Conservation (phyloP, 768 basidiomycete genomes). For the Leucocoprinus leucothites region DNA sequence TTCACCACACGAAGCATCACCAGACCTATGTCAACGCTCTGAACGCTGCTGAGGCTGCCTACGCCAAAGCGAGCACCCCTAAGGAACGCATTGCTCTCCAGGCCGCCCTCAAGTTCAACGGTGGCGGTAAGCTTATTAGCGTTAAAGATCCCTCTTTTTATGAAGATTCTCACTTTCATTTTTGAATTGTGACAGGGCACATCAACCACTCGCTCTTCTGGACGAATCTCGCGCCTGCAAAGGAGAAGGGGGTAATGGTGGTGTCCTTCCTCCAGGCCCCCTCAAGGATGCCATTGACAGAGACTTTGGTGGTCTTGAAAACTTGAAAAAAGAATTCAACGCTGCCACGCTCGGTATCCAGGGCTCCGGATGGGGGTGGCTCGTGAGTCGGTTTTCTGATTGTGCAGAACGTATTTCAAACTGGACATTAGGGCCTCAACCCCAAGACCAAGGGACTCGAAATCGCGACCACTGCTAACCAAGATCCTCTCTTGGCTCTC, state of each 20-base stretch:
- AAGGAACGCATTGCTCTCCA: constrained; percentile 84
- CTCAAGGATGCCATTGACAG: constrained; percentile 74
- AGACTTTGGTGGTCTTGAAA: constrained; percentile 86
- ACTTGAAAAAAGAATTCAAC: constrained; percentile 85
- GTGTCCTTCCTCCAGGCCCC: constrained; percentile 59
- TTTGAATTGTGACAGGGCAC: constrained; percentile 53
- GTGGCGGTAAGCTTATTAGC: constrained; percentile 60
- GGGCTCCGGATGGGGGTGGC: constrained; percentile 99
- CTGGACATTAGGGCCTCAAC: constrained; percentile 60
- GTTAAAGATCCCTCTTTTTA: not conserved
- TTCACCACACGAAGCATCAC: constrained; percentile 92
- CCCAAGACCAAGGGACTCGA: constrained; percentile 69
- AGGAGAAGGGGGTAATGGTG: constrained; percentile 46
- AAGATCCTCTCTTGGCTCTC: constrained; percentile 82
- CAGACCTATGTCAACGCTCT: constrained; percentile 93
- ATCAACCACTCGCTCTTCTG: constrained; percentile 98
- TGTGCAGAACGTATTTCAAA: not conserved
- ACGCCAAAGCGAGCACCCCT: constrained; percentile 58
- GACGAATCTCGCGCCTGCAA: constrained; percentile 85
- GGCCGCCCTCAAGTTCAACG: constrained; percentile 93
- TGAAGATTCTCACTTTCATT: not conserved
- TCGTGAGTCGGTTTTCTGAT: constrained; percentile 44
- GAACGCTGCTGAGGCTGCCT: constrained; percentile 89
- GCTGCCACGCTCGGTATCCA: constrained; percentile 88
- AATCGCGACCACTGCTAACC: constrained; percentile 91